These are phyloP conservation scores for Candida rishiriensis DNA, from an alignment of 805 yeast genomes.

Conservation along the genomic window DNA sequence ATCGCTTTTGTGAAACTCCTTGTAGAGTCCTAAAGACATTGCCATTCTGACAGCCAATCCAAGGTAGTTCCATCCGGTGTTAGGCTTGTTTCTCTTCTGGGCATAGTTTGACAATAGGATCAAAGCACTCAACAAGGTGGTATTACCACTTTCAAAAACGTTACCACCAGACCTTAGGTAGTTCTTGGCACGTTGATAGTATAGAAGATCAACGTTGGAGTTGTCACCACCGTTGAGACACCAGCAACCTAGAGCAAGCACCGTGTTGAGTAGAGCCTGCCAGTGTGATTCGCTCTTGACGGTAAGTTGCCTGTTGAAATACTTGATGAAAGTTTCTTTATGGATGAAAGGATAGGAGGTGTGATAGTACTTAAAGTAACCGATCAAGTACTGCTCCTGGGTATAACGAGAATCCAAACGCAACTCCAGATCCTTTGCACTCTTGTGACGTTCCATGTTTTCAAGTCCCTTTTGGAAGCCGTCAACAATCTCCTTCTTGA, in stretches of 20 bases:
- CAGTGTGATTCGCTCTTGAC: slow-evolving; percentile 42
- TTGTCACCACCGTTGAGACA: slow-evolving; percentile 56
- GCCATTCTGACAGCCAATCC: slow-evolving; percentile 68
- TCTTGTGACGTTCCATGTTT: slow-evolving; percentile 12
- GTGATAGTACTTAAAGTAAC: slow-evolving; percentile 57
- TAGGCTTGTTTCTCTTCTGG: slow-evolving; percentile 61
- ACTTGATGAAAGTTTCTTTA: slow-evolving; percentile 47
- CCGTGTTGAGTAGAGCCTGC: slow-evolving; percentile 52
- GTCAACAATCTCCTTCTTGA: slow-evolving; percentile 19
- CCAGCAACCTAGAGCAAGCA: slow-evolving; percentile 68
- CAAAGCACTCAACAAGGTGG: slow-evolving; percentile 48
- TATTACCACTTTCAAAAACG: slow-evolving; percentile 57
- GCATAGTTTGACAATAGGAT: slow-evolving; percentile 55
- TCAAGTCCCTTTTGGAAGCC: slow-evolving; percentile 19
- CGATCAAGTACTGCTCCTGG: slow-evolving; percentile 30
- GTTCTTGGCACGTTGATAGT: slow-evolving; percentile 50
- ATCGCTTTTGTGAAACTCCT: slow-evolving; percentile 34
- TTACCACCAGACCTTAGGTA: slow-evolving; percentile 33
- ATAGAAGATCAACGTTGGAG: slow-evolving; percentile 47
- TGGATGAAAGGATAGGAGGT: slow-evolving; percentile 58
- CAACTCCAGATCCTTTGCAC: slow-evolving; percentile 12
- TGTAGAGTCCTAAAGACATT: slow-evolving; percentile 56
- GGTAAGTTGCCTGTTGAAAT: slow-evolving; percentile 38
- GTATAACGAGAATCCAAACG: slow-evolving; percentile 16
- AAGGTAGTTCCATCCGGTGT: slow-evolving; percentile 63